Conservation (phyloP, 371 early-diverging fungal genomes). For the Mortierella polycephala region DNA sequence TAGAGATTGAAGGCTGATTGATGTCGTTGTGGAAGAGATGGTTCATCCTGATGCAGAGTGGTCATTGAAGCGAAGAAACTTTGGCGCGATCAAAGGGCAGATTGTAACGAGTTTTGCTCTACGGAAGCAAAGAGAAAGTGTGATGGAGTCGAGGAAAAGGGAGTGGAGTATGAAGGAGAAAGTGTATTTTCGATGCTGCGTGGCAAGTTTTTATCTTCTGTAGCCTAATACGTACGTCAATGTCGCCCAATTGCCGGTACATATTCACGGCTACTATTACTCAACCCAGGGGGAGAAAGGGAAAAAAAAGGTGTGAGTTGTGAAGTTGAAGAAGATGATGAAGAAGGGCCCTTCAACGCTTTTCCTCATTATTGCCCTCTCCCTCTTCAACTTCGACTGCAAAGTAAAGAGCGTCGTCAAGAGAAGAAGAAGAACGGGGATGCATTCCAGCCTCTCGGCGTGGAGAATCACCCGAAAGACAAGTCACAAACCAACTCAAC, state of each 20-base stretch:
- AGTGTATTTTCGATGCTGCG: no score
- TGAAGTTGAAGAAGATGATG: background rate
- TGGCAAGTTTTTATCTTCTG: no score
- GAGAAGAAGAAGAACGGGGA: conserved; percentile 2
- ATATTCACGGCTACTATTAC: background rate
- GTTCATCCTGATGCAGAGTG: conserved; percentile 18
- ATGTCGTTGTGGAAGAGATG: conserved; percentile 21
- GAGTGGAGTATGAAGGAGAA: background rate
- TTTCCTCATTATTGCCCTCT: conserved; percentile 8
- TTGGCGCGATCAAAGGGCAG: background rate
- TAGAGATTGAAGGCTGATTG: conserved; percentile 5
- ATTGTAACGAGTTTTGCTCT: background rate
- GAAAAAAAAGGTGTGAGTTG: conserved; percentile 10
- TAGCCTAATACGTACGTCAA: no score
- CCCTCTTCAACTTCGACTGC: conserved; percentile 5
- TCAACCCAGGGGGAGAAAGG: background rate
- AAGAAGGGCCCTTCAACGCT: conserved; percentile 51
- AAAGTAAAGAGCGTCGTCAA: conserved; percentile 15
- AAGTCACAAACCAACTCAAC: conserved; percentile 7
- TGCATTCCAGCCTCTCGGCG: conserved; percentile 6
- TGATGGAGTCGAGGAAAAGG: background rate
- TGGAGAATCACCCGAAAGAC: background rate
- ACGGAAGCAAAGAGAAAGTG: background rate
- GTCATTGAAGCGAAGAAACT: background rate
- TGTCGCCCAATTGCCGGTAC: no score